These are phyloP conservation scores for Amanita jacksonii DNA, from an alignment of 768 basidiomycete genomes.

Conservation along the genomic window DNA sequence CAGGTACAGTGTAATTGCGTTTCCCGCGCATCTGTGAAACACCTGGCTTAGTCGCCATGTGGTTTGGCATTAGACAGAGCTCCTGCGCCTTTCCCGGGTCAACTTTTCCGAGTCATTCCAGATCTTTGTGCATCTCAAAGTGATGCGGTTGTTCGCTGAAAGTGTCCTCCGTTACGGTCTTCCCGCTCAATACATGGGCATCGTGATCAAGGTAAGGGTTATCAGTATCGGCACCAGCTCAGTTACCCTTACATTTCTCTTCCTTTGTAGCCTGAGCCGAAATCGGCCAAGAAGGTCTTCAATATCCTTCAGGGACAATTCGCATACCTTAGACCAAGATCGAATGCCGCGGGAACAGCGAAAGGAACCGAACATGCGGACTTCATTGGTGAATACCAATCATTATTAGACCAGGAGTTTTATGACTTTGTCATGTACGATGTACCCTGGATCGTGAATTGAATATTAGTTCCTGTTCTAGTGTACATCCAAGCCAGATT, in stretches of 20 bases:
- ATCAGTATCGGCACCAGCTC: background rate
- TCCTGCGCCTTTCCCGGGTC: conserved; percentile 81
- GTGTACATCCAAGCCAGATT: too few species aligned
- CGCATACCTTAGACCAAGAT: conserved; percentile 67
- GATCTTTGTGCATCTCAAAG: conserved; percentile 86
- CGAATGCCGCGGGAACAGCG: conserved; percentile 37
- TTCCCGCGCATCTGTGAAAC: too few species aligned
- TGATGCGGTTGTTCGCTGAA: conserved; percentile 86
- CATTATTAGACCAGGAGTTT: conserved; percentile 90
- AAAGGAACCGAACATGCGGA: conserved; percentile 45
- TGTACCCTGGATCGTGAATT: conserved; percentile 77
- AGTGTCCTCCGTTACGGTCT: conserved; percentile 93
- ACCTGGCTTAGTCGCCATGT: too few species aligned
- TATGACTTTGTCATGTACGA: conserved; percentile 94
- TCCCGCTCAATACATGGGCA: conserved; percentile 81
- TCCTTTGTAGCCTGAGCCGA: conserved; percentile 83
- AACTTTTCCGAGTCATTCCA: conserved; percentile 98
- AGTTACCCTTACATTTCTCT: background rate
- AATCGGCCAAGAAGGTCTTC: conserved; percentile 73
- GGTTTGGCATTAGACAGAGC: conserved; percentile 93
- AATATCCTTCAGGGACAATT: conserved; percentile 67
- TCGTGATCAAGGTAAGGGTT: conserved; percentile 63
- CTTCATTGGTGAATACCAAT: conserved; percentile 85
- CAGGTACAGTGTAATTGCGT: too few species aligned
- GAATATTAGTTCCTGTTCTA: background rate